These are phyloP conservation scores for Kuraishia molischiana DNA, from an alignment of 805 yeast genomes.

Conservation along the genomic window DNA sequence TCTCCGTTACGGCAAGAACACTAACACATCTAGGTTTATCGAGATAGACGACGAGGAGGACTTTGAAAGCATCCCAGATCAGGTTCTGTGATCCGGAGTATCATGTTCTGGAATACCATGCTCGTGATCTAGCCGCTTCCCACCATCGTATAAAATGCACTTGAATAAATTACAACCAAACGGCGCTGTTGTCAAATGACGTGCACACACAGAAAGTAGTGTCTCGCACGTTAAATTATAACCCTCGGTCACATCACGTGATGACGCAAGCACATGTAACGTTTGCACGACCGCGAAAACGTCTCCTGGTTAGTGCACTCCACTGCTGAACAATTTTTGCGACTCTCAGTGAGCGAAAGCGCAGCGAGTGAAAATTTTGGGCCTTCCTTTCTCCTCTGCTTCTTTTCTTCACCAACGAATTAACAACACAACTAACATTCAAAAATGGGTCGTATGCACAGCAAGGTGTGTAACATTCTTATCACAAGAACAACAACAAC, in stretches of 20 bases:
- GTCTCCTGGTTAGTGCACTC: too few species aligned
- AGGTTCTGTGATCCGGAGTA: slow-evolving; percentile 8
- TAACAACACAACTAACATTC: slow-evolving; percentile 34
- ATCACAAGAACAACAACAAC: too few species aligned
- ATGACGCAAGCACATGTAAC: not conserved
- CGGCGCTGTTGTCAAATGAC: not conserved
- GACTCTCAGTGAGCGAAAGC: too few species aligned
- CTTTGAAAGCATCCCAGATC: slow-evolving; percentile 44
- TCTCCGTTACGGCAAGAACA: slow-evolving; percentile 3
- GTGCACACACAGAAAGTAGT: not conserved
- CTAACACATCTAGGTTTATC: slow-evolving; percentile 34
- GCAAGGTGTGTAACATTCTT: slow-evolving; percentile 72
- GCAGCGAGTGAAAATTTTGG: too few species aligned
- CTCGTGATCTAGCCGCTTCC: too few species aligned
- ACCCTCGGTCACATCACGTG: not conserved
- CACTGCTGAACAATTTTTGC: too few species aligned
- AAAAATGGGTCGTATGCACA: slow-evolving; percentile 99
- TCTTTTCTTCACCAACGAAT: too few species aligned
- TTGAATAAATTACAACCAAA: not conserved
- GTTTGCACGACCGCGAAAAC: too few species aligned
- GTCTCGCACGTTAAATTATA: not conserved
- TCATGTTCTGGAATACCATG: too few species aligned
- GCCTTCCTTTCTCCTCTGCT: too few species aligned
- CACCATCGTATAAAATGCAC: too few species aligned
- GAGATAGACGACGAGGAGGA: slow-evolving; percentile 65